Evolutionary conservation across 495 filamentous ascomycete genomes (phyloP).

Genomic region (Paragyromitra xinjiangensis): DNA sequence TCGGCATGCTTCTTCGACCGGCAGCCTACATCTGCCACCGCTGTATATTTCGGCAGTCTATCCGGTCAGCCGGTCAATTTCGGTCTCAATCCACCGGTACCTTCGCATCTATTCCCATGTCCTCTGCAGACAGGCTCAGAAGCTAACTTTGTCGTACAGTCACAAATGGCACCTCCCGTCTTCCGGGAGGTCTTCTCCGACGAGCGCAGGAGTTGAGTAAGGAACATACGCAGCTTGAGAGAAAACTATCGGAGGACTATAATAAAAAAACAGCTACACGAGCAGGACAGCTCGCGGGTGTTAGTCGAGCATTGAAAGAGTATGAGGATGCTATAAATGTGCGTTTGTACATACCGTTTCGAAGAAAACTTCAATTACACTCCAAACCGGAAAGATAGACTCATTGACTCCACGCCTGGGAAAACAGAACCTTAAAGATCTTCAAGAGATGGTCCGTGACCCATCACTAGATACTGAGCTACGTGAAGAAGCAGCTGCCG

Average conservation of each 20-base stretch:
- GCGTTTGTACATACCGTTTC: neutral
- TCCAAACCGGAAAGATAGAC: neutral
- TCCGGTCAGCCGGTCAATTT: neutral
- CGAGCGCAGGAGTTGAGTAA: slow-evolving; percentile 70
- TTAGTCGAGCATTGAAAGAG: slow-evolving; percentile 73
- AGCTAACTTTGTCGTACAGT: slow-evolving; percentile 2
- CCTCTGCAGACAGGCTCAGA: neutral
- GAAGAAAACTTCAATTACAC: neutral
- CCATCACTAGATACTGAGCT: slow-evolving; percentile 70
- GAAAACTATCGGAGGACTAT: slow-evolving; percentile 69
- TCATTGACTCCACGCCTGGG: neutral
- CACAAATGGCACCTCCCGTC: slow-evolving; percentile 1
- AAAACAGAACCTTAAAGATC: slow-evolving; percentile 67
- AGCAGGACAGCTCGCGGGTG: slow-evolving; percentile 75
- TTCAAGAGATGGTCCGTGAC: slow-evolving; percentile 68
- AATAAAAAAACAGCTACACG: slow-evolving; percentile 77
- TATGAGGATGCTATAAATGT: slow-evolving; percentile 65
- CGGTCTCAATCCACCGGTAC: slow-evolving; percentile 46
- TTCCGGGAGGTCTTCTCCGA: slow-evolving; percentile 63
- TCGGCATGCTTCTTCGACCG: slow-evolving; percentile 28
- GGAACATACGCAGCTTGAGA: slow-evolving; percentile 72
- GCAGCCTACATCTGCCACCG: slow-evolving; percentile 37
- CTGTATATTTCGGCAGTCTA: slow-evolving; percentile 32
- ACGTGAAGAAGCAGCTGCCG: slow-evolving; percentile 75
- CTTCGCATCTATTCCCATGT: neutral